These are phyloP conservation scores for Cytospora leucostoma DNA, from an alignment of 2,329 filamentous ascomycete species.

Conservation along the genomic window DNA sequence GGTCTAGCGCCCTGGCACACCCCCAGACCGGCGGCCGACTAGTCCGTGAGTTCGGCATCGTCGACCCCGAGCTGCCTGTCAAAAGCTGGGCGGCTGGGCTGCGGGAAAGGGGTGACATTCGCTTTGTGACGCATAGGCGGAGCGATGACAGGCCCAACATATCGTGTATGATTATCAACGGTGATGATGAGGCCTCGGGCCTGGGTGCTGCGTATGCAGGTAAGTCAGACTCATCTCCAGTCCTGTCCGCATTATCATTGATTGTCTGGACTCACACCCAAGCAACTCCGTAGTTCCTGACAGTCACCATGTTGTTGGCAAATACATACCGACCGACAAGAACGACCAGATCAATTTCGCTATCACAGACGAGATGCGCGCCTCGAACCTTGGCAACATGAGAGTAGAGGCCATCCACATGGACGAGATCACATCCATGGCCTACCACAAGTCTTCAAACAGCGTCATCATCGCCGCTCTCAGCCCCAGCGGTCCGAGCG, in stretches of 20 bases:
- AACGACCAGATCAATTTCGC: constrained; percentile 39
- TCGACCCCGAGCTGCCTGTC: constrained; percentile 35
- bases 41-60: constrained; percentile 38
- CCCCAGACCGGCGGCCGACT: constrained; percentile 40
- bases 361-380: constrained; percentile 2
- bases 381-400: constrained; percentile 19
- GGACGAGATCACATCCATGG: constrained; percentile 48
- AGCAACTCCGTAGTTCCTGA: constrained; percentile 37
- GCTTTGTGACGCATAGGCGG: constrained; percentile 36
- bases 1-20: constrained; percentile 36
- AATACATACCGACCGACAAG: constrained; percentile 46
- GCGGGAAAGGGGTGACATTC: constrained; percentile 43
- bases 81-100: constrained; percentile 44
- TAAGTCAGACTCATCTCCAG: not conserved
- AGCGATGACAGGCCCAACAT: constrained; percentile 38
- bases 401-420: constrained; percentile 34
- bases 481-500: constrained; percentile 38
- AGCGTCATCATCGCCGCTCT: constrained; percentile 47
- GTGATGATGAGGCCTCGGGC: constrained; percentile 42
- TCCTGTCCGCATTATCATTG: constrained; percentile 21
- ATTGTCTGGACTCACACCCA: constrained; percentile 3
- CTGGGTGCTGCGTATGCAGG: constrained; percentile 44
- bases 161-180: constrained; percentile 44
- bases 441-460: constrained; percentile 46
- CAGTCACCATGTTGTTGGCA: constrained; percentile 40